phyloP scores from a whole-genome alignment of 1,139 yeast genomes.

The Kodamaea anthophila region DNA sequence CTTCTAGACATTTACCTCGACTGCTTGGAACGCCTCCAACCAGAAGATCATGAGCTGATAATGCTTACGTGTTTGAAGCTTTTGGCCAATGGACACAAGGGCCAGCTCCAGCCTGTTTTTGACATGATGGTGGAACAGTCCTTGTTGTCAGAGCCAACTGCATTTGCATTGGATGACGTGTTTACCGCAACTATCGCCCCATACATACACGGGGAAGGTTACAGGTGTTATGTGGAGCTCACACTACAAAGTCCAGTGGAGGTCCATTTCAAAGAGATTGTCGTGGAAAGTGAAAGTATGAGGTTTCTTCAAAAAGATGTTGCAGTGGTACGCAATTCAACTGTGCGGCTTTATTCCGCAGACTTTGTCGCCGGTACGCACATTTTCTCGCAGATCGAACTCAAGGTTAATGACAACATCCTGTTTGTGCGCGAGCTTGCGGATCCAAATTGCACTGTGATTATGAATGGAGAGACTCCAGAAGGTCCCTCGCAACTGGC shows the following conservation, averaged over 20 bases:
- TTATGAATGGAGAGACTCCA: conserved; percentile 7
- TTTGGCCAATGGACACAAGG: conserved; percentile 14
- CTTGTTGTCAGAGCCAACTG: conserved; percentile 13
- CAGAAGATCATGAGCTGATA: conserved; percentile 14
- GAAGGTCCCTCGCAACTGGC: conserved; percentile 4
- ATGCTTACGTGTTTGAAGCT: conserved; percentile 30
- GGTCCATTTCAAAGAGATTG: conserved; percentile 20
- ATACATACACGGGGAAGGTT: conserved; percentile 15
- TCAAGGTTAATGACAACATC: too few relatives aligned
- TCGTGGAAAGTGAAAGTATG: too few relatives aligned
- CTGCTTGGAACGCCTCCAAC: conserved; percentile 49
- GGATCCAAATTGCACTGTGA: too few relatives aligned
- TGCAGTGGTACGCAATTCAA: conserved; percentile 15
- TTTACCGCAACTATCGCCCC: conserved; percentile 25
- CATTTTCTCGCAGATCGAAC: too few relatives aligned
- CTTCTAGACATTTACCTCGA: conserved; percentile 61
- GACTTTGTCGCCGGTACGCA: too few relatives aligned
- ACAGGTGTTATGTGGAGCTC: conserved; percentile 20
- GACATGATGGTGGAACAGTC: conserved; percentile 19
- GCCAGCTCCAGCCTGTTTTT: conserved; percentile 11
- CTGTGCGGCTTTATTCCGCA: too few relatives aligned
- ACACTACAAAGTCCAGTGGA: conserved; percentile 22
- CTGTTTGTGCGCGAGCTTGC: too few relatives aligned
- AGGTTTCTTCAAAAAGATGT: too few relatives aligned
- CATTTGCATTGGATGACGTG: conserved; percentile 25